phyloP scores from a whole-genome alignment of 495 filamentous ascomycete genomes.

The Xylaria telfairii region DNA sequence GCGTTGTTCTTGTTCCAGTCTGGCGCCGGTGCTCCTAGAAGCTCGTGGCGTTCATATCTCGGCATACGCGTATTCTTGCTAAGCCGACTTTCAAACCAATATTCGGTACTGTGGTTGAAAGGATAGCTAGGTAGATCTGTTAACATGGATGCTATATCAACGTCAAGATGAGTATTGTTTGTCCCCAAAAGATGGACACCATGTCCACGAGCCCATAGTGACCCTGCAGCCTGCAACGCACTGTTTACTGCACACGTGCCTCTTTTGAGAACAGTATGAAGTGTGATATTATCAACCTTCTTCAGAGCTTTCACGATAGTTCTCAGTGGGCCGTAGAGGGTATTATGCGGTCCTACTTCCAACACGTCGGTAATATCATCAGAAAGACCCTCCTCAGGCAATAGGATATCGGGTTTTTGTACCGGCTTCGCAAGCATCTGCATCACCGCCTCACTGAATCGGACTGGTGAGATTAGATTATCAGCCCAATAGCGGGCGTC shows the following conservation, averaged over 20 bases:
- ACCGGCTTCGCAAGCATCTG: slow-evolving; percentile 19
- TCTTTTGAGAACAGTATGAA: slow-evolving; percentile 22
- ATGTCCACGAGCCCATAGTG: slow-evolving; percentile 42
- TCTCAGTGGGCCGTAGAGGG: slow-evolving; percentile 55
- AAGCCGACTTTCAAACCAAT: slow-evolving; percentile 52
- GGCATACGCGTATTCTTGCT: slow-evolving; percentile 43
- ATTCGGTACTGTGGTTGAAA: slow-evolving; percentile 46
- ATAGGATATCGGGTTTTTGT: not conserved
- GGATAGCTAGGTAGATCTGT: slow-evolving; percentile 41
- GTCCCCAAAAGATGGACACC: slow-evolving; percentile 44
- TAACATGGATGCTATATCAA: slow-evolving; percentile 24
- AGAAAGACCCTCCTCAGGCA: not conserved
- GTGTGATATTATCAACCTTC: not conserved
- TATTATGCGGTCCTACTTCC: slow-evolving; percentile 28
- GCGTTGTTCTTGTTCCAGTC: slow-evolving; percentile 44
- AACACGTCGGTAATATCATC: slow-evolving; percentile 16
- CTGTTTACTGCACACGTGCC: slow-evolving; percentile 25
- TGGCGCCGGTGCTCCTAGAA: slow-evolving; percentile 46
- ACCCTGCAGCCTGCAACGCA: slow-evolving; percentile 37
- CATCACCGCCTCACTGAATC: slow-evolving; percentile 42
- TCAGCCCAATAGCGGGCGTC: slow-evolving; percentile 44
- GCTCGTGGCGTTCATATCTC: slow-evolving; percentile 43
- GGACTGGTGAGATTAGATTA: slow-evolving; percentile 51
- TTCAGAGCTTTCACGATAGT: slow-evolving; percentile 43
- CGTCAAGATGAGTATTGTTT: slow-evolving; percentile 18